phyloP scores from a whole-genome alignment of 1,139 yeast genomes.

The Yarrowia galli region DNA sequence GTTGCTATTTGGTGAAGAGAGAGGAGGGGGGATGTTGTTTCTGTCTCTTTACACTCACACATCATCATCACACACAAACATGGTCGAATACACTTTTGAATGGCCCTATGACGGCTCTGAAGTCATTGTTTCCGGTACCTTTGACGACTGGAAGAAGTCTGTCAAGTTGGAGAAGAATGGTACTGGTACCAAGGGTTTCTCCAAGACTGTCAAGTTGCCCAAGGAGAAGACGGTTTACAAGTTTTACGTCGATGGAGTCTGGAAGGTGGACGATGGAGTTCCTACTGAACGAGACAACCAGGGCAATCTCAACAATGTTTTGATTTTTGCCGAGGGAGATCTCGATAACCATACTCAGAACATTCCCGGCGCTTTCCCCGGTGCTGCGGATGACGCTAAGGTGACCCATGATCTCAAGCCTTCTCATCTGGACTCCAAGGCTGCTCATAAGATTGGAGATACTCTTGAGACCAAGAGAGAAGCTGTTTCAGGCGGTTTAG shows the following conservation, averaged over 20 bases:
- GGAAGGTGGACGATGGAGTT: conserved; percentile 62
- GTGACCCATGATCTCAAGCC: conserved; percentile 16
- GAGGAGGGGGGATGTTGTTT: too few relatives aligned
- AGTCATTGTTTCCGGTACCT: conserved; percentile 77
- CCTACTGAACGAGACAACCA: conserved; percentile 56
- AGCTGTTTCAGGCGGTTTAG: conserved; percentile 28
- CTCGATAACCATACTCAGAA: conserved; percentile 37
- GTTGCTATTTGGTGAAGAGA: background rate
- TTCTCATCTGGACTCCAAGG: conserved; percentile 15
- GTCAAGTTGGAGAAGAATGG: conserved; percentile 62
- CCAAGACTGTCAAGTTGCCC: conserved; percentile 62
- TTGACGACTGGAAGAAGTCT: conserved; percentile 74
- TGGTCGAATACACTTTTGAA: conserved; percentile 31
- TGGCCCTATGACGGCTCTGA: conserved; percentile 74
- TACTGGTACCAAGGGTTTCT: conserved; percentile 62
- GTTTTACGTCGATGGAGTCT: conserved; percentile 76
- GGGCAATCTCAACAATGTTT: conserved; percentile 69
- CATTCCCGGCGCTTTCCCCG: conserved; percentile 20
- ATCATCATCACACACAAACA: background rate
- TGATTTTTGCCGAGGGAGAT: conserved; percentile 49
- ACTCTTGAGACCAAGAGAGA: conserved; percentile 25
- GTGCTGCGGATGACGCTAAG: background rate
- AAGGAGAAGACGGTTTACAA: conserved; percentile 47
- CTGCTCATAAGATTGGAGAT: background rate
- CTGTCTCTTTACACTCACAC: background rate